Evolutionary conservation across 306 rosid species (phyloP).

Genomic region (Cicer cuneatum): DNA sequence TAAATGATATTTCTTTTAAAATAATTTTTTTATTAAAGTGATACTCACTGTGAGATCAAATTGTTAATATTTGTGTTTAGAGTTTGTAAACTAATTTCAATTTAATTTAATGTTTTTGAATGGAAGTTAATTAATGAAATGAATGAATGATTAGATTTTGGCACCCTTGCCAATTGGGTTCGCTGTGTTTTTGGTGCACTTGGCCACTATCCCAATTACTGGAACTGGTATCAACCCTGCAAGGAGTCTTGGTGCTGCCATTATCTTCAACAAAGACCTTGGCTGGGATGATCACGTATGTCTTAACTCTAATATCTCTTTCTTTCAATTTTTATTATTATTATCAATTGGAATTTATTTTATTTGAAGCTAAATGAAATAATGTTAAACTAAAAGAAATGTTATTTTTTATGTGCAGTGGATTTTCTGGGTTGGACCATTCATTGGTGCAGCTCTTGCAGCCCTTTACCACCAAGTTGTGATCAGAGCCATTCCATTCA

Average conservation of each 20-base stretch:
- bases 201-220: conserved; percentile 62
- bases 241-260: conserved; percentile 56
- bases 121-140: neutral
- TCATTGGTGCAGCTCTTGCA: conserved; percentile 58
- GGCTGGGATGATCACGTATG: conserved; percentile 58
- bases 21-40: too few relatives aligned
- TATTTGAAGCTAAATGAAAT: neutral
- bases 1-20: too few relatives aligned
- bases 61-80: too few relatives aligned
- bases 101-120: neutral
- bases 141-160: conserved; percentile 62
- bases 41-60: too few relatives aligned
- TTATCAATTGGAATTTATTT: neutral
- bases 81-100: neutral
- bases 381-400: neutral
- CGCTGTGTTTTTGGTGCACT: conserved; percentile 57
- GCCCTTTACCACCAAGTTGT: conserved; percentile 59
- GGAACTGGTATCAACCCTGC: conserved; percentile 61
- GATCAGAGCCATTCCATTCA: conserved; percentile 62
- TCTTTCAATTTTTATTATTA: neutral
- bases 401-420: conserved; percentile 40
- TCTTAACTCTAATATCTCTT: neutral
- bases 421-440: conserved; percentile 64
- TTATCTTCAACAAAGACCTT: conserved; percentile 51
- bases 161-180: conserved; percentile 97